Percentiles rank a stretch among this genome's conserved stretches.
phyloP scores from a whole-genome alignment of 352 stramenopile species.

The Phytopythium sindhum region DNA sequence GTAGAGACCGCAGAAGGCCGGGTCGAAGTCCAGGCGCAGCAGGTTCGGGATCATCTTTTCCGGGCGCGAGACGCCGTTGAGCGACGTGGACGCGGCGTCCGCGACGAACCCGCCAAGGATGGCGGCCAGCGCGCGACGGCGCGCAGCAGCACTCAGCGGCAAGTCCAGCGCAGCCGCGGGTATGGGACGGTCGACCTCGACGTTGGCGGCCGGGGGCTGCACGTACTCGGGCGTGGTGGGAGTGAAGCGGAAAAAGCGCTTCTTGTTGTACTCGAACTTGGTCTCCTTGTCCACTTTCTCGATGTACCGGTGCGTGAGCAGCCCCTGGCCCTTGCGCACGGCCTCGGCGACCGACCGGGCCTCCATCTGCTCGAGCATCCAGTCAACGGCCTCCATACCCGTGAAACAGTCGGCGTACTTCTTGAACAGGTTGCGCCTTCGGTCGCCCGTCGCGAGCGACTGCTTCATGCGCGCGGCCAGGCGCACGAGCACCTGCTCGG shows the following conservation, averaged over 20 bases:
- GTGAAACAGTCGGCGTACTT: slow-evolving; percentile 83
- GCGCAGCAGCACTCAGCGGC: slow-evolving; percentile 52
- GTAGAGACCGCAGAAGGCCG: slow-evolving; percentile 68
- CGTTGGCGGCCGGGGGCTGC: slow-evolving; percentile 10
- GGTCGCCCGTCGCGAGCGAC: slow-evolving; percentile 70
- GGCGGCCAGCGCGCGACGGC: slow-evolving; percentile 58
- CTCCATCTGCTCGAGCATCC: slow-evolving; percentile 86
- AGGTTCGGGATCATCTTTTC: slow-evolving; percentile 81
- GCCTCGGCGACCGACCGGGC: slow-evolving; percentile 75
- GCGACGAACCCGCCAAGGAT: slow-evolving; percentile 76
- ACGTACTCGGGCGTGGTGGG: slow-evolving; percentile 76
- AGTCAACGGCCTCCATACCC: slow-evolving; percentile 82
- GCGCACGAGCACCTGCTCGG: slow-evolving; percentile 64
- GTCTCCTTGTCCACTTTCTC: slow-evolving; percentile 80
- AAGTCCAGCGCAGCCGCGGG: slow-evolving; percentile 59
- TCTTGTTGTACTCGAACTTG: slow-evolving; percentile 85
- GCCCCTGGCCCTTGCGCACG: slow-evolving; percentile 73
- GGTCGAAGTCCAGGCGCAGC: slow-evolving; percentile 67
- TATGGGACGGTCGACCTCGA: slow-evolving; percentile 28
- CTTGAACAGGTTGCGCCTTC: slow-evolving; percentile 73
- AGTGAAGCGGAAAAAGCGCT: slow-evolving; percentile 78
- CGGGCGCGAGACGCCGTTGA: slow-evolving; percentile 73
- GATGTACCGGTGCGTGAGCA: slow-evolving; percentile 66
- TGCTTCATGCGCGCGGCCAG: slow-evolving; percentile 78
- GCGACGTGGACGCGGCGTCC: slow-evolving; percentile 69